Evolutionary conservation across 768 basidiomycete genomes (phyloP), one percentile per base, ranked within the genome.

Genomic region (Boletus insuetus): DNA sequence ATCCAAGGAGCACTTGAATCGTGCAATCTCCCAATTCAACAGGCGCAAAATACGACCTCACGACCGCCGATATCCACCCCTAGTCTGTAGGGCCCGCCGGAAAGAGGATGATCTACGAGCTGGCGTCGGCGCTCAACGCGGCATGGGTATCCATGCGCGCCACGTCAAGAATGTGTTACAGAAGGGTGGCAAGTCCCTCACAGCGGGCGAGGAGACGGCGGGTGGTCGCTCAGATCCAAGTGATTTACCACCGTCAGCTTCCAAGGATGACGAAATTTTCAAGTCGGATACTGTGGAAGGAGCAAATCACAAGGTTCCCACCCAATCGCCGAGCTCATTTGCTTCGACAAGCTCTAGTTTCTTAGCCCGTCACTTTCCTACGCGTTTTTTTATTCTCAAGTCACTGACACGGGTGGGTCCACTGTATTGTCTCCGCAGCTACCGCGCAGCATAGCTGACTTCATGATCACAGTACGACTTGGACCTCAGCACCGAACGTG

Each of bases 351-450:
- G 79, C 56, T 97, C 95, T 20, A 91, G 88, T 65, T 74, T 96
- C 62, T 75, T 98, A 14, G 59, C 76, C 4, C 79, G 76, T 49
- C 74, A 92, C 68, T 98, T 96, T 69, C 93, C 94, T 3, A 81
- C 80, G 64, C 85, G 95, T n/a, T 92, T 85, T 67, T 97, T 97
- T 64, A 95, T 98, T 56, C 81, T 96, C 64, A 95, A 96, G 72
- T 92, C 90, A 22, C 72, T 90, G 67, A 88, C 88, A 2, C 84
- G 86, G 76, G 93, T 89, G 64, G 57, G 81, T 65, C 1, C 16
- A 26, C 3, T 24, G 37, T 7, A 4, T 37, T 20, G 10, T 38
- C n/a, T 31, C 13, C 20, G 22, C 48, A 16, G 49, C 4, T 6
- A 14, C 7, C 10, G 13, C 19, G 16, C 7, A 22, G 10, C 31